A percentile compares a stretch with the other conserved stretches of the same genome.
Conservation (phyloP, 306 rosid genomes). For the Quercus variabilis region DNA sequence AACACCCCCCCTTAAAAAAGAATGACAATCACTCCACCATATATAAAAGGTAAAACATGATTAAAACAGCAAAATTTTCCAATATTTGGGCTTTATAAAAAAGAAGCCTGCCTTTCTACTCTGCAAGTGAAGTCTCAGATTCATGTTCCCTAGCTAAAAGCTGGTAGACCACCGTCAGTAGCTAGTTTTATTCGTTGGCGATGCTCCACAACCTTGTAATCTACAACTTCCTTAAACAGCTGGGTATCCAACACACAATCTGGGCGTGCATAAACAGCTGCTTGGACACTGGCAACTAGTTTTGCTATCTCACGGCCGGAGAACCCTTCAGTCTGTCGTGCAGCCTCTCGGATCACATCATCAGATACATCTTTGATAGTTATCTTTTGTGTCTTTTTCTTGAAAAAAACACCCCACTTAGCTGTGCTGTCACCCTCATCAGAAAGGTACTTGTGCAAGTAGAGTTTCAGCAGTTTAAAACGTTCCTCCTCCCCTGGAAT, state of each 20-base stretch:
- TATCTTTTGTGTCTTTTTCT: conserved; percentile 63
- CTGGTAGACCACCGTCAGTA: conserved; percentile 66
- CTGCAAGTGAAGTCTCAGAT: background rate
- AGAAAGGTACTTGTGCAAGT: conserved; percentile 62
- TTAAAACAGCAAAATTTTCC: background rate
- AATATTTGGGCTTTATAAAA: conserved; percentile 1
- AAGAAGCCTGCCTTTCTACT: background rate
- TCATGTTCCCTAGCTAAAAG: conserved; percentile 1
- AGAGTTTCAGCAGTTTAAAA: conserved; percentile 72
- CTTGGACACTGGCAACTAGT: conserved; percentile 92
- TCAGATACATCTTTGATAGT: conserved; percentile 58
- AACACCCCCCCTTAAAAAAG: background rate
- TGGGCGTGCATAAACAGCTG: conserved; percentile 89
- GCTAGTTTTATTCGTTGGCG: conserved; percentile 81
- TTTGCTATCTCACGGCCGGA: conserved; percentile 99
- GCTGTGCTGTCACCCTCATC: conserved; percentile 43
- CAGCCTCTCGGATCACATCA: conserved; percentile 72
- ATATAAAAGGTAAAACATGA: background rate
- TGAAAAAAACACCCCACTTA: conserved; percentile 34
- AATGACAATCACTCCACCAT: background rate
- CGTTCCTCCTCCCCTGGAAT: conserved; percentile 94
- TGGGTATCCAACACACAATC: conserved; percentile 83
- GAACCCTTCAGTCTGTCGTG: conserved; percentile 80
- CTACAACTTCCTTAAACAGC: conserved; percentile 72
- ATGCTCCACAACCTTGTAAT: conserved; percentile 89